These are phyloP conservation scores for Ilyonectria destructans DNA, from an alignment of 2,329 filamentous ascomycete genomes.

Conservation along the genomic window DNA sequence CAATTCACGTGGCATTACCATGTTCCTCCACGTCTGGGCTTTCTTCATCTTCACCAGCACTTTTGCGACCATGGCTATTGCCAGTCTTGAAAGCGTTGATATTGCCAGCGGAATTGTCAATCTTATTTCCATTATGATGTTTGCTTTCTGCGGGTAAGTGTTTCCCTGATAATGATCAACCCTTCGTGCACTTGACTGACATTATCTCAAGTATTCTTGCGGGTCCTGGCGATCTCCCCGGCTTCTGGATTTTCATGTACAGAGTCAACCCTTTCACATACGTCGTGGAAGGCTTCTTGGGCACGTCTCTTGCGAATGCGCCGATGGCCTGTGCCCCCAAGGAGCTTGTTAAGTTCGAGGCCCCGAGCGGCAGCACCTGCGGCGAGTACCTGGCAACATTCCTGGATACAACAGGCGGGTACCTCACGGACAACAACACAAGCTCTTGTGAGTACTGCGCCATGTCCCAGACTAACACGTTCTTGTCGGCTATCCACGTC, in stretches of 20 bases:
- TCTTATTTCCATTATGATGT: slow-evolving; percentile 74
- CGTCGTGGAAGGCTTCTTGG: slow-evolving; percentile 77
- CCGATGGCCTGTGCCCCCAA: slow-evolving; percentile 73
- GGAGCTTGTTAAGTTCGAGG: slow-evolving; percentile 76
- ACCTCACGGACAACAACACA: slow-evolving; percentile 50
- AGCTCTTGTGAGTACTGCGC: slow-evolving; percentile 68
- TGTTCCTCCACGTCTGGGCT: slow-evolving; percentile 75
- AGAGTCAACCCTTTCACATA: slow-evolving; percentile 83
- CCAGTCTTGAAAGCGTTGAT: slow-evolving; percentile 75
- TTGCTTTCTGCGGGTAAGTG: slow-evolving; percentile 76
- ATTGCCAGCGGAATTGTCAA: slow-evolving; percentile 77
- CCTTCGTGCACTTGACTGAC: background rate
- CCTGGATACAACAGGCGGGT: slow-evolving; percentile 63
- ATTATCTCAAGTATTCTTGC: slow-evolving; percentile 70
- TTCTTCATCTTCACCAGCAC: slow-evolving; percentile 79
- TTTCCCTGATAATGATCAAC: slow-evolving; percentile 49
- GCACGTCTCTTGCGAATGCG: slow-evolving; percentile 75
- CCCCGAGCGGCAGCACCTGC: slow-evolving; percentile 70
- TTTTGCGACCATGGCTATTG: slow-evolving; percentile 77
- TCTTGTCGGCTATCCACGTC: slow-evolving; percentile 59
- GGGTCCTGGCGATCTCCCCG: slow-evolving; percentile 72
- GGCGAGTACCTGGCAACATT: slow-evolving; percentile 68
- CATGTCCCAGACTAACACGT: slow-evolving; percentile 57
- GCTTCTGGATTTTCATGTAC: slow-evolving; percentile 87
- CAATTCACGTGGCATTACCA: slow-evolving; percentile 68